Evolutionary conservation across 2,329 filamentous ascomycete species (phyloP).

Genomic region (Cladorrhinum sp.): DNA sequence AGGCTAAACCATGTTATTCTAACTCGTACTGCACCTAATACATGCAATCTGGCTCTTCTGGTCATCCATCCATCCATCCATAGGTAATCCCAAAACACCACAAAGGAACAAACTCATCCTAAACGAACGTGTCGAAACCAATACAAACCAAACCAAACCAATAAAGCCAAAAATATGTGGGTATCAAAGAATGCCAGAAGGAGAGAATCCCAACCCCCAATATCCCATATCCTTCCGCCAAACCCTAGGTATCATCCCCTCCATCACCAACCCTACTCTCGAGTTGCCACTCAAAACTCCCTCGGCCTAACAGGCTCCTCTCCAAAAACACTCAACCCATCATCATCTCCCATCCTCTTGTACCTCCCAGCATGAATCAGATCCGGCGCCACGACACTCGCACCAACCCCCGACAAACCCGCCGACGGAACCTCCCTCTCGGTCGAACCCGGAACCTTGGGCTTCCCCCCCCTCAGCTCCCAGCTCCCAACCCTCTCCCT

Average conservation of each 20-base stretch:
- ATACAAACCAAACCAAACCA: background rate
- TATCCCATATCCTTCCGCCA: background rate
- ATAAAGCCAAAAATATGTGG: constrained; percentile 11
- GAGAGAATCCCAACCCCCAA: background rate
- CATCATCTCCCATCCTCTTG: constrained; percentile 12
- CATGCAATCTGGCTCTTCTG: background rate
- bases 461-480: constrained; percentile 40
- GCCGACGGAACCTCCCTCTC: background rate
- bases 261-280: background rate
- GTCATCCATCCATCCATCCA: background rate
- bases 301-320: constrained; percentile 15
- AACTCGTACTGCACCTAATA: no score
- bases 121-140: constrained; percentile 5
- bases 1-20: no score
- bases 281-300: constrained; percentile 15
- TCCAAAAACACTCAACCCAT: constrained; percentile 18
- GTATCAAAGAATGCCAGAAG: constrained; percentile 20
- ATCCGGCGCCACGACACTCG: constrained; percentile 1
- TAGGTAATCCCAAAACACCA: background rate
- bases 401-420: background rate
- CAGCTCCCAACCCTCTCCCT: constrained; percentile 50
- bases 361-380: background rate
- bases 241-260: background rate
- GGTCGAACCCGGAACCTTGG: background rate
- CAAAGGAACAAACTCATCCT: no score